Percentiles rank a stretch among this genome's conserved stretches.
Evolutionary conservation across 1,139 yeast genomes (phyloP).

Genomic region (Blastobotrys proliferans): DNA sequence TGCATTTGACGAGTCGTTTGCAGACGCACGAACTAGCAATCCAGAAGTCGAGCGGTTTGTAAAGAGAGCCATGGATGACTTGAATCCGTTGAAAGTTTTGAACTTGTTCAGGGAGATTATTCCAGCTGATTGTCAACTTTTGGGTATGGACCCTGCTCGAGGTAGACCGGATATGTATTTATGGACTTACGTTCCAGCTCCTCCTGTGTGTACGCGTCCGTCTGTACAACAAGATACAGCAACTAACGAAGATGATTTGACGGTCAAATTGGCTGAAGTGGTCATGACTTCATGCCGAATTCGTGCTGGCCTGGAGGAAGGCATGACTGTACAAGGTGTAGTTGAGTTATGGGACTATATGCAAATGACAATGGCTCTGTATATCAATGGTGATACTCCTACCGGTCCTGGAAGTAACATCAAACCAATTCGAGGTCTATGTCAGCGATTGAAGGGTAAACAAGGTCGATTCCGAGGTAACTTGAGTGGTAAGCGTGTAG

Average conservation of each 20-base stretch:
- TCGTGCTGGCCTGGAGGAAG: constrained; percentile 91
- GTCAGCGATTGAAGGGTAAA: constrained; percentile 96
- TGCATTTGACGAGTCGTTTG: constrained; percentile 62
- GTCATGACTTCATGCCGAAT: constrained; percentile 94
- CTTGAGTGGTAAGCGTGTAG: constrained; percentile 96
- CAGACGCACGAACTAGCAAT: constrained; percentile 71
- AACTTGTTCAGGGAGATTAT: constrained; percentile 80
- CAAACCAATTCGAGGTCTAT: constrained; percentile 89
- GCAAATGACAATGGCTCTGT: constrained; percentile 94
- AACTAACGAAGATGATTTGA: constrained; percentile 94
- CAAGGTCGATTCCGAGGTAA: constrained; percentile 99
- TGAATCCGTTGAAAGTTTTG: constrained; percentile 87
- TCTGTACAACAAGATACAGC: constrained; percentile 94
- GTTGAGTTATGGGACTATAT: constrained; percentile 99
- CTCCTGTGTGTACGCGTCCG: constrained; percentile 98
- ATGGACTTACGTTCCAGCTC: constrained; percentile 97
- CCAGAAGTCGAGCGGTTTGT: constrained; percentile 89
- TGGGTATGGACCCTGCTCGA: constrained; percentile 82
- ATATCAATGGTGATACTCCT: constrained; percentile 88
- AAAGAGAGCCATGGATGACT: constrained; percentile 86
- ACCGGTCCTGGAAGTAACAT: constrained; percentile 46
- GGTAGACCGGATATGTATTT: constrained; percentile 96
- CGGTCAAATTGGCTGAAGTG: constrained; percentile 92
- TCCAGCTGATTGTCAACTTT: constrained; percentile 84
- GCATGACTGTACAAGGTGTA: constrained; percentile 83